A percentile compares a stretch with the other conserved stretches of the same genome.
phyloP scores from a whole-genome alignment of 768 basidiomycete genomes.

The Auriscalpium orientale region DNA sequence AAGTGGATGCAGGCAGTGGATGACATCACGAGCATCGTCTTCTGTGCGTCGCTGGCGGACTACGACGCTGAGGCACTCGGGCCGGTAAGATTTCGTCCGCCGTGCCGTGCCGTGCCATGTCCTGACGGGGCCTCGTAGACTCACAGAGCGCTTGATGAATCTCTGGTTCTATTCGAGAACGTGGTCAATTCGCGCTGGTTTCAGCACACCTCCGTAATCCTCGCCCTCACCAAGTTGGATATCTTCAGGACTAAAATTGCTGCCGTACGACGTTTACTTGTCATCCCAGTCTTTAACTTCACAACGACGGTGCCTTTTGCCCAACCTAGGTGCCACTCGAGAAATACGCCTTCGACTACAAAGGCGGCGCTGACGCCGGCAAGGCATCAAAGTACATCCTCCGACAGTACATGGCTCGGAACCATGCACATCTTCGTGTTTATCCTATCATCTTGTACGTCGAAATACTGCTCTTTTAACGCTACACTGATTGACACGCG shows the following conservation, averaged over 20 bases:
- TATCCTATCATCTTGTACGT: conserved; percentile 24
- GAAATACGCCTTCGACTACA: conserved; percentile 35
- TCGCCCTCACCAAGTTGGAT: conserved; percentile 37
- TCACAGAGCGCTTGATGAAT: conserved; percentile 35
- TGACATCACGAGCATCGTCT: conserved; percentile 62
- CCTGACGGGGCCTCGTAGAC: no score
- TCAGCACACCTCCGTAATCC: conserved; percentile 29
- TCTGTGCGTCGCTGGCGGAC: conserved; percentile 64
- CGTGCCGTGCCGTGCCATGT: no score
- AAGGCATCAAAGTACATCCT: conserved; percentile 41
- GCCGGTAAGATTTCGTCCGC: no score
- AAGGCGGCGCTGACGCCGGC: conserved; percentile 35
- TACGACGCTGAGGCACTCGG: conserved; percentile 37
- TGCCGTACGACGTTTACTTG: conserved; percentile 17
- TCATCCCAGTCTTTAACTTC: no score
- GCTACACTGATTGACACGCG: background rate
- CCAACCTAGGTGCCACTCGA: conserved; percentile 19
- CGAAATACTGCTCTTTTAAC: background rate
- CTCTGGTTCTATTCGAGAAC: conserved; percentile 41
- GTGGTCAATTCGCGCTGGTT: conserved; percentile 50
- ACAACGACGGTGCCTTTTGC: background rate
- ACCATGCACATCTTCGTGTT: conserved; percentile 33
- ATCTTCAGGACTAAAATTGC: conserved; percentile 44
- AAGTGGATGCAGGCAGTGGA: conserved; percentile 27
- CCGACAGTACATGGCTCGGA: conserved; percentile 39